Evolutionary conservation across 371 early-diverging fungal species (phyloP).

Genomic region (Mucor plumbeus): DNA sequence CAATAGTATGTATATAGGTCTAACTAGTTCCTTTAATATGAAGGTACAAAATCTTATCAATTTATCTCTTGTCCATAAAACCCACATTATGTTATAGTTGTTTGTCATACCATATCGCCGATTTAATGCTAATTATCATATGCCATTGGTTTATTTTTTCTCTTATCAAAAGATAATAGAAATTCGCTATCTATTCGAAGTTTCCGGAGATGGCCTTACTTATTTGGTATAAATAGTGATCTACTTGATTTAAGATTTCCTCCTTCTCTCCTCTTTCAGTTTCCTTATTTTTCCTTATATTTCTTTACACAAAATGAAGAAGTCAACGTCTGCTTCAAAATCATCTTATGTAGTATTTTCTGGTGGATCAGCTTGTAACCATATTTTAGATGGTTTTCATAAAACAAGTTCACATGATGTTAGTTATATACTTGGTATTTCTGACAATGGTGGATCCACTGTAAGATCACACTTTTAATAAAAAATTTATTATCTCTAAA

Average conservation of each 20-base stretch:
- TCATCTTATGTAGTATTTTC: slow-evolving; percentile 63
- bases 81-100: neutral
- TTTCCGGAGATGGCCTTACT: slow-evolving; percentile 27
- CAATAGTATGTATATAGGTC: neutral
- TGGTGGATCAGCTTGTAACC: slow-evolving; percentile 78
- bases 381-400: slow-evolving; percentile 58
- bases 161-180: slow-evolving; percentile 26
- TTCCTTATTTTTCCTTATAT: neutral
- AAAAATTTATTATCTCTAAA: neutral
- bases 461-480: slow-evolving; percentile 31
- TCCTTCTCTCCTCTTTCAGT: neutral
- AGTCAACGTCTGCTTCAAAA: slow-evolving; percentile 26
- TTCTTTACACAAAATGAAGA: neutral
- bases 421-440: slow-evolving; percentile 73
- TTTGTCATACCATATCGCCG: slow-evolving; percentile 9
- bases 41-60: neutral
- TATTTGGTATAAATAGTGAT: slow-evolving; percentile 9
- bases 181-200: slow-evolving; percentile 22
- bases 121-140: slow-evolving; percentile 6
- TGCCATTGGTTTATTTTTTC: slow-evolving; percentile 6
- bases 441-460: slow-evolving; percentile 75
- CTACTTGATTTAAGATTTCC: neutral
- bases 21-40: neutral
- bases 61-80: neutral
- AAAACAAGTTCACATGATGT: slow-evolving; percentile 61